These are phyloP conservation scores for Ogataea minuta DNA, from an alignment of 805 yeast genomes.

Conservation along the genomic window DNA sequence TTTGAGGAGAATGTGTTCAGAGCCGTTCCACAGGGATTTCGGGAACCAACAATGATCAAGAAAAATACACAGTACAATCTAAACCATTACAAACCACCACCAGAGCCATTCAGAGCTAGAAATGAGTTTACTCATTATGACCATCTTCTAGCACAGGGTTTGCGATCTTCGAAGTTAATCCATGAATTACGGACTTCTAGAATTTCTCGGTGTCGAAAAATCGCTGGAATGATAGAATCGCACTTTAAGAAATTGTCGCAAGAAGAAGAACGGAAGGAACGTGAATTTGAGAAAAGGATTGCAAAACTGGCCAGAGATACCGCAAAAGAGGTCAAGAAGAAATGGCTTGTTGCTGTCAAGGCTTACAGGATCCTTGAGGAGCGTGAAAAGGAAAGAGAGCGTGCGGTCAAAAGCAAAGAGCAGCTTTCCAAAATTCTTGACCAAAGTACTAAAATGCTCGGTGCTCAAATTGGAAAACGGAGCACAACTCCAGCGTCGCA, in stretches of 20 bases:
- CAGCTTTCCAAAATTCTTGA: slow-evolving; percentile 85
- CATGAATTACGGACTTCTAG: slow-evolving; percentile 63
- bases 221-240: slow-evolving; percentile 78
- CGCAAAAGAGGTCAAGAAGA: slow-evolving; percentile 78
- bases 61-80: slow-evolving; percentile 31
- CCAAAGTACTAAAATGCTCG: slow-evolving; percentile 85
- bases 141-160: slow-evolving; percentile 73
- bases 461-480: slow-evolving; percentile 66
- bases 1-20: slow-evolving; percentile 44
- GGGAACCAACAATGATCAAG: slow-evolving; percentile 39
- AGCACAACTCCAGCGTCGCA: slow-evolving; percentile 28
- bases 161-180: slow-evolving; percentile 65
- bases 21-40: slow-evolving; percentile 42
- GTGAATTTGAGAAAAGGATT: slow-evolving; percentile 71
- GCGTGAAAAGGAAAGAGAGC: slow-evolving; percentile 74
- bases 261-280: slow-evolving; percentile 77
- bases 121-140: slow-evolving; percentile 59
- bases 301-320: slow-evolving; percentile 75
- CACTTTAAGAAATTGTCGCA: slow-evolving; percentile 86
- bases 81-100: slow-evolving; percentile 33
- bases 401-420: slow-evolving; percentile 78
- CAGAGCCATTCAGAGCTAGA: slow-evolving; percentile 40
- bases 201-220: slow-evolving; percentile 63
- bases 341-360: slow-evolving; percentile 89
- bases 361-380: slow-evolving; percentile 72